phyloP scores from a whole-genome alignment of 352 stramenopile species.

The Globisporangium acanthophoron region DNA sequence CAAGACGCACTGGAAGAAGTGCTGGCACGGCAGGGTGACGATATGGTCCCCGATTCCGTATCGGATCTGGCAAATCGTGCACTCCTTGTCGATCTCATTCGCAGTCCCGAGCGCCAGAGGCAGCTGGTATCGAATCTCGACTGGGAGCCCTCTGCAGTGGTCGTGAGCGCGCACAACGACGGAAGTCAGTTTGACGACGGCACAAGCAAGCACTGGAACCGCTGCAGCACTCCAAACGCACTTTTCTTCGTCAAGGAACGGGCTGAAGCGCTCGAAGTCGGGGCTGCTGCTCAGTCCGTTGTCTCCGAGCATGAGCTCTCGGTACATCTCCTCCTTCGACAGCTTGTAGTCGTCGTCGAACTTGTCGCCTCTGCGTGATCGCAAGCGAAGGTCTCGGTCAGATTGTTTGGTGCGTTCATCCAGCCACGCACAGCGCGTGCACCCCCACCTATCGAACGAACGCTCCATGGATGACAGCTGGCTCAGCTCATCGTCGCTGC shows the following conservation, averaged over 20 bases:
- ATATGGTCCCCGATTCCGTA: constrained; percentile 86
- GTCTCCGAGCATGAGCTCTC: constrained; percentile 49
- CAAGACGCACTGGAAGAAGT: constrained; percentile 76
- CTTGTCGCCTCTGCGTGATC: constrained; percentile 28
- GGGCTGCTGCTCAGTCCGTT: constrained; percentile 63
- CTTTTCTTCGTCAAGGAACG: constrained; percentile 66
- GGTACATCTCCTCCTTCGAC: constrained; percentile 58
- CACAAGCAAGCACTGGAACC: constrained; percentile 9
- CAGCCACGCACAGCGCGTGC: neutral
- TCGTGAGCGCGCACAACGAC: neutral
- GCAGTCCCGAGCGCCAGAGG: constrained; percentile 69
- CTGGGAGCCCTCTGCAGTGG: constrained; percentile 47
- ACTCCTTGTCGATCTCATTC: constrained; percentile 82
- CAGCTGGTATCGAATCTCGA: constrained; percentile 78
- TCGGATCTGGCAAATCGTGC: constrained; percentile 77
- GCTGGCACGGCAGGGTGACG: constrained; percentile 73
- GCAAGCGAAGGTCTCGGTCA: neutral
- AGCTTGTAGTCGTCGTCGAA: constrained; percentile 44
- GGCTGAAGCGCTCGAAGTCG: constrained; percentile 64
- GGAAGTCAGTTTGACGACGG: neutral
- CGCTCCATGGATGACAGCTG: constrained; percentile 63
- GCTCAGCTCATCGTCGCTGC: constrained; percentile 77
- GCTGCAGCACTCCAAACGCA: neutral
- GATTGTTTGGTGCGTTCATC: neutral
- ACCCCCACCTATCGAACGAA: constrained; percentile 50